Evolutionary conservation across 2,329 filamentous ascomycete genomes (phyloP).

Genomic region (Apiospora malaysiana): DNA sequence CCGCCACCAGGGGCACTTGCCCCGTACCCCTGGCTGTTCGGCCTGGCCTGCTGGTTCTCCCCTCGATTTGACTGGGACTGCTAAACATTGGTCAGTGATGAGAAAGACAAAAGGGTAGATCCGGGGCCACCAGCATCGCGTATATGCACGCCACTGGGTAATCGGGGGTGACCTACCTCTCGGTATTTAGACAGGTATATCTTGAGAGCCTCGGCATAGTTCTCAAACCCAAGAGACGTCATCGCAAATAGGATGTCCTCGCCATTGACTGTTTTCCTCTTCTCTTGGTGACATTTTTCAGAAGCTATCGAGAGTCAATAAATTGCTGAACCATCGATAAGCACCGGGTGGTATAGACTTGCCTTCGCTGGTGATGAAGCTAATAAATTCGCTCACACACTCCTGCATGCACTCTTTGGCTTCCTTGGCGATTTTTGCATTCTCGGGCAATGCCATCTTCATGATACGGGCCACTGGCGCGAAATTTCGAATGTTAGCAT

Average conservation of each 20-base stretch:
- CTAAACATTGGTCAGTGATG: conserved; percentile 47
- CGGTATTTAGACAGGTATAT: conserved; percentile 98
- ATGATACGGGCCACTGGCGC: conserved; percentile 98
- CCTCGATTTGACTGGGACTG: conserved; percentile 82
- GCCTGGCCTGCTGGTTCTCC: conserved; percentile 56
- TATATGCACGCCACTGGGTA: background rate
- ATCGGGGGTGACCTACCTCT: conserved; percentile 68
- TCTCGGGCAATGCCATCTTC: conserved; percentile 96
- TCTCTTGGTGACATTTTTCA: conserved; percentile 99
- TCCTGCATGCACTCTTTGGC: conserved; percentile 99
- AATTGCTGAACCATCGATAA: conserved; percentile 29
- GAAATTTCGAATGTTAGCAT: conserved; percentile 96
- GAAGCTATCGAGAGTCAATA: conserved; percentile 68
- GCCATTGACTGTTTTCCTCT: conserved; percentile 98
- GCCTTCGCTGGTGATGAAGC: conserved; percentile 99
- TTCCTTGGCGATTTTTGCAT: conserved; percentile 98
- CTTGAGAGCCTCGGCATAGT: conserved; percentile 97
- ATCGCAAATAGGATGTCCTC: conserved; percentile 99
- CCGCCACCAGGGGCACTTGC: conserved; percentile 46
- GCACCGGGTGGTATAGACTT: conserved; percentile 44
- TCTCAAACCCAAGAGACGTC: conserved; percentile 98
- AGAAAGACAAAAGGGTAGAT: conserved; percentile 21
- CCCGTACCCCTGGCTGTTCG: conserved; percentile 60
- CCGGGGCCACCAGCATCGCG: conserved; percentile 26
- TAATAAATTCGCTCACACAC: conserved; percentile 99